A percentile compares a stretch with the other conserved stretches of the same genome.
These are phyloP conservation scores for Colletotrichum acutatum DNA, from an alignment of 2,329 filamentous ascomycete species.

Conservation along the genomic window DNA sequence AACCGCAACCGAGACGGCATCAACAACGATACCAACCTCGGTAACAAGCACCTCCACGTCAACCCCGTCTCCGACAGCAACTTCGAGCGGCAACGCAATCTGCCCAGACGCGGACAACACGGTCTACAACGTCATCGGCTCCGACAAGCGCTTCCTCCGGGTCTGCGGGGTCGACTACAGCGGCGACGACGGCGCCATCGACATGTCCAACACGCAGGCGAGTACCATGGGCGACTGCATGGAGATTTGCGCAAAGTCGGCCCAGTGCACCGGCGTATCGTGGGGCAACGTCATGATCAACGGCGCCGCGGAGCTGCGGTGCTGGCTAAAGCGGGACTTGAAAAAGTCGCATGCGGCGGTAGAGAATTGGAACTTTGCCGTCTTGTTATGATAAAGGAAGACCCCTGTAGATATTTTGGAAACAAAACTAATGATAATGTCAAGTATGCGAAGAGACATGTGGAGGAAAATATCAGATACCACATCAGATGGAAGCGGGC, in stretches of 20 bases:
- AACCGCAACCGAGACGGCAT: constrained; percentile 23
- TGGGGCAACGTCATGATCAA: constrained; percentile 58
- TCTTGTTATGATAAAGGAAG: constrained; percentile 41
- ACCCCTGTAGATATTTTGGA: neutral
- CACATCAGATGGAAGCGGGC: constrained; percentile 6
- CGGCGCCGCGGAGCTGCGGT: constrained; percentile 49
- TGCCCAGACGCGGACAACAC: constrained; percentile 58
- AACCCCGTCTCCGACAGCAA: constrained; percentile 39
- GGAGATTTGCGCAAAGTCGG: constrained; percentile 52
- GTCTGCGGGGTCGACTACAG: constrained; percentile 59
- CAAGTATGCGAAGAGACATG: neutral
- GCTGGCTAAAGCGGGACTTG: constrained; percentile 56
- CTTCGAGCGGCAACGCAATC: constrained; percentile 41
- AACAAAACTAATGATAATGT: neutral
- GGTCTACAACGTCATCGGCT: constrained; percentile 52
- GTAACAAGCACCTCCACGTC: constrained; percentile 28
- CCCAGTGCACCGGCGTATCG: constrained; percentile 53
- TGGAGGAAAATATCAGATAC: neutral
- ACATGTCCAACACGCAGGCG: constrained; percentile 49
- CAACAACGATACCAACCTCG: constrained; percentile 27
- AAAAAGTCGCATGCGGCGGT: constrained; percentile 44
- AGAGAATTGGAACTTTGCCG: constrained; percentile 56
- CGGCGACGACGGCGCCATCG: constrained; percentile 46
- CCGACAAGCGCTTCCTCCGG: constrained; percentile 53
- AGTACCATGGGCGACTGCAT: constrained; percentile 56